Conservation (phyloP, 257 asterid genomes). For the Pogostemon cablin region DNA sequence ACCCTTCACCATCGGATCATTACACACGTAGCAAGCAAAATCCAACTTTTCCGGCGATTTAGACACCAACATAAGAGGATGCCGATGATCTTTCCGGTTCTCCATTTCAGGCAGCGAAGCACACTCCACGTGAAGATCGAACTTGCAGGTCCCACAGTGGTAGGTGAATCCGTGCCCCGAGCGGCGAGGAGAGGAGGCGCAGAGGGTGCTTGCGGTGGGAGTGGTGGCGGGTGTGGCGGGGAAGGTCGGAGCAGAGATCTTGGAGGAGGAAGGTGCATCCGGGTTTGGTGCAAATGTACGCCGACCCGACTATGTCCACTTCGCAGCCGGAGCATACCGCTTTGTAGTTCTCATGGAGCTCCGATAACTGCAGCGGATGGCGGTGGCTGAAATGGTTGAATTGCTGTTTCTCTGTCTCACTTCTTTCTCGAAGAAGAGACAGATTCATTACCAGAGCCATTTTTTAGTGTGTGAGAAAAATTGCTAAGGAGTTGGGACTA, state of each 20-base stretch:
- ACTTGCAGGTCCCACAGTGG: constrained; percentile 43
- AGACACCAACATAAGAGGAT: constrained; percentile 37
- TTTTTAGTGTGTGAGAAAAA: not conserved
- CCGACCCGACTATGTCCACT: constrained; percentile 36
- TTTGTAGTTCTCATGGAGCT: constrained; percentile 32
- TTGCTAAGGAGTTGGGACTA: not conserved
- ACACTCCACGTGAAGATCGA: constrained; percentile 54
- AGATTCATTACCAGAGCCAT: constrained; percentile 32
- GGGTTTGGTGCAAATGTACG: constrained; percentile 45
- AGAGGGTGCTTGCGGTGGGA: constrained; percentile 57
- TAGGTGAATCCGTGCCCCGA: constrained; percentile 53
- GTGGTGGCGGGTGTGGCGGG: constrained; percentile 53
- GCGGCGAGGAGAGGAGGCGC: constrained; percentile 41
- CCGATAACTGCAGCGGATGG: constrained; percentile 39
- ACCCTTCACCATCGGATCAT: constrained; percentile 24
- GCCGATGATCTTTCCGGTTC: constrained; percentile 38
- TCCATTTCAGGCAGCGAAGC: constrained; percentile 49
- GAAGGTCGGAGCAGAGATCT: constrained; percentile 49
- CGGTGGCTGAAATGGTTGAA: constrained; percentile 59
- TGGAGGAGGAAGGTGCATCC: constrained; percentile 55
- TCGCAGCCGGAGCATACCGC: constrained; percentile 58
- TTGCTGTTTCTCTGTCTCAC: not conserved
- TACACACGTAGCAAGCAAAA: constrained; percentile 36
- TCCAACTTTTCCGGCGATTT: constrained; percentile 16
- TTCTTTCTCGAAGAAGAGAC: not conserved